These are phyloP conservation scores for Aspergillus melleus DNA, from an alignment of 2,329 filamentous ascomycete genomes.

Conservation along the genomic window DNA sequence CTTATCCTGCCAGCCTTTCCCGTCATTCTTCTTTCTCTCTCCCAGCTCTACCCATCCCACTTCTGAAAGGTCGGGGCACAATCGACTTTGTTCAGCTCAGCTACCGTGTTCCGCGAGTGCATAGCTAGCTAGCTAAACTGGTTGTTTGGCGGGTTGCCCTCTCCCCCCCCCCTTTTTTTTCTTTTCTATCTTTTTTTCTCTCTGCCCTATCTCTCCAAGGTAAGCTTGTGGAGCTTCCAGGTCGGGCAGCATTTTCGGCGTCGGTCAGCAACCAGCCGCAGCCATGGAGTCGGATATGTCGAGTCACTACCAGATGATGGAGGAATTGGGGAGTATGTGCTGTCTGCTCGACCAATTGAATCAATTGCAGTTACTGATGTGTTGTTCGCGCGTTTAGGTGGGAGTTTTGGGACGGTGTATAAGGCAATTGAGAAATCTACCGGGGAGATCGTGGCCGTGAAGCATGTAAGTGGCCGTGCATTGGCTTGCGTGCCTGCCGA, in stretches of 20 bases:
- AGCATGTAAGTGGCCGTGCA: conserved; percentile 68
- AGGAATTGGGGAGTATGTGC: conserved; percentile 88
- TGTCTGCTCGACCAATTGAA: background rate
- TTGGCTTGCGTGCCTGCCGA: background rate
- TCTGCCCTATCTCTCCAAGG: conserved; percentile 11
- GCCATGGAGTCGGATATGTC: conserved; percentile 60
- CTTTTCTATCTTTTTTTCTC: conserved; percentile 12
- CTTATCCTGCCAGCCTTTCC: conserved; percentile 7
- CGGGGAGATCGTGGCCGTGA: conserved; percentile 92
- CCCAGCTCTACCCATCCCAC: background rate
- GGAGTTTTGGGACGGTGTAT: conserved; percentile 95
- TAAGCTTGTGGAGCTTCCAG: background rate
- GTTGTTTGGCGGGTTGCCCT: conserved; percentile 13
- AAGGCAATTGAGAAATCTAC: conserved; percentile 91
- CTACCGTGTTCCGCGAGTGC: conserved; percentile 15
- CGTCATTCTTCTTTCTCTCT: conserved; percentile 5
- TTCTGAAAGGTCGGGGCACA: background rate
- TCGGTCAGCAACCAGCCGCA: background rate
- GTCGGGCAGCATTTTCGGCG: conserved; percentile 11
- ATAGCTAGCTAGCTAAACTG: conserved; percentile 13
- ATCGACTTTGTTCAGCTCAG: conserved; percentile 6
- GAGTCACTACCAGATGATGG: conserved; percentile 87
- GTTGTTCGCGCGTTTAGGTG: conserved; percentile 56
- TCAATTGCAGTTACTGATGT: conserved; percentile 17
- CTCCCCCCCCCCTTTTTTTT: conserved; percentile 2